phyloP scores from a whole-genome alignment of 1,284 basidiomycete genomes.

The Ganoderma meredithae region DNA sequence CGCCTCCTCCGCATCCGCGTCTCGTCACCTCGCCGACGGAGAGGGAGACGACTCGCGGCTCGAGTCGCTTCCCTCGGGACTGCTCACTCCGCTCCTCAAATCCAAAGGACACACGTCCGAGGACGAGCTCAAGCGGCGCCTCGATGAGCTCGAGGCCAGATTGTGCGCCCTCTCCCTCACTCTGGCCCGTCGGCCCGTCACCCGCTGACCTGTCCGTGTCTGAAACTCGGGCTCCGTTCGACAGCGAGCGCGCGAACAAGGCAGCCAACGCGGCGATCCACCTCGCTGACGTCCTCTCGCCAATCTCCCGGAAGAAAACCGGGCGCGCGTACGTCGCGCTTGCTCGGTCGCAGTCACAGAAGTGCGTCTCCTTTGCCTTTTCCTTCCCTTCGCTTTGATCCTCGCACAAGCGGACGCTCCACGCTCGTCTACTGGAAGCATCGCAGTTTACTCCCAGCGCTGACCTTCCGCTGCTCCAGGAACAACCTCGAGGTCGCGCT shows the following conservation, averaged over 20 bases:
- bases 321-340: constrained; percentile 79
- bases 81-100: constrained; percentile 66
- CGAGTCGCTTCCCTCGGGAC: constrained; percentile 55
- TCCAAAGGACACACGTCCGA: constrained; percentile 48
- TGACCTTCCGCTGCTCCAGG: constrained; percentile 45
- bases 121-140: constrained; percentile 64
- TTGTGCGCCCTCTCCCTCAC: constrained; percentile 54
- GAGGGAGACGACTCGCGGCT: constrained; percentile 20
- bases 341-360: constrained; percentile 78
- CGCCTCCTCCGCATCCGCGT: constrained; percentile 10
- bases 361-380: constrained; percentile 50
- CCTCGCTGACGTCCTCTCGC: constrained; percentile 67
- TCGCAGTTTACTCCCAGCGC: neutral
- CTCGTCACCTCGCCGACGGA: neutral
- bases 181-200: constrained; percentile 11
- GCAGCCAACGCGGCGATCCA: constrained; percentile 67
- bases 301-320: constrained; percentile 76
- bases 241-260: constrained; percentile 64
- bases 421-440: neutral
- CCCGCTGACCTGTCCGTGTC: constrained; percentile 17
- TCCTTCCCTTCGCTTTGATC: neutral
- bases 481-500: constrained; percentile 76
- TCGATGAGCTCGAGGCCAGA: constrained; percentile 74
- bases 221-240: constrained; percentile 18
- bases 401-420: neutral